Base-by-base conservation (phyloP, 148 eudicot genomes). In the Spergularia bocconei region DNA sequence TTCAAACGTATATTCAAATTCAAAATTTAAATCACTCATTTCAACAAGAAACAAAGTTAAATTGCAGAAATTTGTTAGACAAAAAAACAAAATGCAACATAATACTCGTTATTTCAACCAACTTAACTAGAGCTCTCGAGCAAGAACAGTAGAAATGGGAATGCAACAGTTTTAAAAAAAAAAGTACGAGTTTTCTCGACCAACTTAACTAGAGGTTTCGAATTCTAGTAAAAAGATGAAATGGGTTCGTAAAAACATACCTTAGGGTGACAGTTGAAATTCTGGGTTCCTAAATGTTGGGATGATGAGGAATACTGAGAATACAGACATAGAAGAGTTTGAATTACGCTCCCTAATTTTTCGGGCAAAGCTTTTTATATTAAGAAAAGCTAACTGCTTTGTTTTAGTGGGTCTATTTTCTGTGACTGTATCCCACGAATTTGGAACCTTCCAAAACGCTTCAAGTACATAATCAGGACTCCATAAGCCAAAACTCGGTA, bases 361-460 rank as follows among this genome's bases (percentile, higher is more conserved):
- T 13, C 14, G 5, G 21, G 51, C 54, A 13, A 38, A 16, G 75
- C 50, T 63, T 63, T 62, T 73, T 44, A 44, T 44, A 44, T 6
- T 44, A 44, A 52, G 33, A 63, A 50, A 50, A 74, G 36, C 25
- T 8, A 73, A 74, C 59, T 51, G 33, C 11, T 58, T 17, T 39
- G 48, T 48, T 70, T 70, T 58, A 19, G 36, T 57, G 75, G 74
- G 74, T 71, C 50, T 56, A 11, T 36, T 25, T 44, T 44, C 48
- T 44, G 48, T 9, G 48, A 44, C 48, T 44, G 48, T 44, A 44
- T 19, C 74, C 6, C 41, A 23, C 11, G 36, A 56, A 69, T 25
- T 39, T 63, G 16, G 54, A 75, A 66, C 13, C 68, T 64, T 64
- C 68, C 68, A 64, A 29, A 16, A 15, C 21, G 13, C 50, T 39